Conservation (phyloP, 768 basidiomycete species). For the Calvatia gigantea region DNA sequence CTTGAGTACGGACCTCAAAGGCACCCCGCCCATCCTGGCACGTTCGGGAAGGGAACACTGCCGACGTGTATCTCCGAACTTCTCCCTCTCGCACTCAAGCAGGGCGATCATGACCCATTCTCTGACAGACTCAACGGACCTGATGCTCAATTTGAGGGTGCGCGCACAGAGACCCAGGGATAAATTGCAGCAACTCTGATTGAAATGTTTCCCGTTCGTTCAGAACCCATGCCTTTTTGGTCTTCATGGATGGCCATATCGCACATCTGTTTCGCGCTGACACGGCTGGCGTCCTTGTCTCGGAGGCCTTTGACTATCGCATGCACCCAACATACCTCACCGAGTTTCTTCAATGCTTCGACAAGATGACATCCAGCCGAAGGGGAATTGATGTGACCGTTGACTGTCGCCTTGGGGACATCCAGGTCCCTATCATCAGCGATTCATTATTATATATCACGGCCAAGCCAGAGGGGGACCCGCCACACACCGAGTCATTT, state of each 20-base stretch:
- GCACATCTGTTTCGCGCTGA: conserved; percentile 30
- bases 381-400: conserved; percentile 28
- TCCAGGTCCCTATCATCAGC: conserved; percentile 8
- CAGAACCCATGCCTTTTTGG: conserved; percentile 23
- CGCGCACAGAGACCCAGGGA: conserved; percentile 14
- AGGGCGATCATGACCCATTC: conserved; percentile 14
- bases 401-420: conserved; percentile 6
- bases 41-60: no score
- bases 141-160: not conserved
- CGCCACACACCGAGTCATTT: conserved; percentile 15
- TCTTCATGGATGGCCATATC: conserved; percentile 21
- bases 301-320: conserved; percentile 22
- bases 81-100: conserved; percentile 17
- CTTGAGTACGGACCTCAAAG: no score
- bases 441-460: conserved; percentile 5
- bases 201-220: conserved; percentile 22
- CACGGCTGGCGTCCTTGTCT: conserved; percentile 27
- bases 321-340: conserved; percentile 19
- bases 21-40: no score
- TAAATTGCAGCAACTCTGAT: conserved; percentile 21
- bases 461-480: not conserved
- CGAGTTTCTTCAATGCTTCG: conserved; percentile 28
- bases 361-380: conserved; percentile 5
- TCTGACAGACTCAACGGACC: not conserved
- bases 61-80: not conserved